Base-by-base conservation (phyloP, 2,329 filamentous ascomycete species). In the Fusarium setosum region DNA sequence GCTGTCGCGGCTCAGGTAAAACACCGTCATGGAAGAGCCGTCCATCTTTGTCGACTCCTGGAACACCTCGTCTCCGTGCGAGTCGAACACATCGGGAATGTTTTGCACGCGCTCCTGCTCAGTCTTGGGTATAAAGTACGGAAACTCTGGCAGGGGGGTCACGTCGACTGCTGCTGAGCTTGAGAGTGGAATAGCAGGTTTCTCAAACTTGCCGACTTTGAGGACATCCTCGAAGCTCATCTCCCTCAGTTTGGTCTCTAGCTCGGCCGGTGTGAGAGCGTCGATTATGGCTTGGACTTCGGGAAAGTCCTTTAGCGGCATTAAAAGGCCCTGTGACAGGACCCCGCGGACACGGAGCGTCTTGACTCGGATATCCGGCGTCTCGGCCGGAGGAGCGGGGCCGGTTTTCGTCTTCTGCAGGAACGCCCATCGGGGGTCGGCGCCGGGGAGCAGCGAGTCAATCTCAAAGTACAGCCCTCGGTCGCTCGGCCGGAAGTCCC, bases 11-110 rank as follows among this genome's bases (percentile, higher is more conserved):
- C 60, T 48, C 54, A 81, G 48, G 47, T 76, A 80, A 67, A 80
- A 81, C 20, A 75, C 66, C 1, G 76, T 77, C 74, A 79, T 80
- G 12, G 74, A 75, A 1, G 71, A 65, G 17, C 79, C 79, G 55
- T 81, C 79, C 71, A 81, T 74, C 70, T 81, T 81, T 60, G 73
- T 67, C 2, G 74, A 74, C 53, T 79, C 76, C 47, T 81, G 77
- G 59, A 76, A 80, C 6, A 72, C 47, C 40, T 52, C 61, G 18
- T 70, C 49, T 2, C 59, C 53, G 23, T 69, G 67, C 11, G 49
- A 26, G 21, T 23, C 23, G 23, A 72, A 67, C 8, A 70, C 48
- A 13, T 59, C 29, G 6, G 68, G 44, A 3, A 72, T 41, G 45
- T 72, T 72, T 29, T 72, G 70, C 13, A 72, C 63, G 6, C 70